These are phyloP conservation scores for Neotropicomus parvogracilis DNA, from an alignment of 1,284 basidiomycete species.

Conservation along the genomic window DNA sequence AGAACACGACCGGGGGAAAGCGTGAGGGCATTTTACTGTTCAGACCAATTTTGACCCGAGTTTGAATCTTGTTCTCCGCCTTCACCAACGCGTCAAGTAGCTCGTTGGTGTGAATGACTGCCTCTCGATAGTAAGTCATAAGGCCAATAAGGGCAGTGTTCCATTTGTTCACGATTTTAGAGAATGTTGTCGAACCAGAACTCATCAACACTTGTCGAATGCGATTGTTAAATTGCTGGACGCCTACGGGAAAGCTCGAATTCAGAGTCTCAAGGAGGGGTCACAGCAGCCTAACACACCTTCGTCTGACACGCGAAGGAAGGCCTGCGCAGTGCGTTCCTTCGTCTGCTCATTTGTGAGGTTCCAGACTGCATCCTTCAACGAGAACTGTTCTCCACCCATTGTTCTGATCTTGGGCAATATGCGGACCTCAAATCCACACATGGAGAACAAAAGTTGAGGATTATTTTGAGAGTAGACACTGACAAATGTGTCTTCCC, in stretches of 20 bases:
- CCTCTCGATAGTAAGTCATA: constrained; percentile 99
- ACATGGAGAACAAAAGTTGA: constrained; percentile 97
- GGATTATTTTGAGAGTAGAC: constrained; percentile 99
- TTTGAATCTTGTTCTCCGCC: constrained; percentile 98
- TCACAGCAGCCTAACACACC: constrained; percentile 39
- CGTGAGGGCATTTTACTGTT: constrained; percentile 99
- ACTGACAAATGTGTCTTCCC: constrained; percentile 95
- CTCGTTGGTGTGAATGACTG: constrained; percentile 97
- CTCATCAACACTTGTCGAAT: constrained; percentile 98
- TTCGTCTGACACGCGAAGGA: constrained; percentile 95
- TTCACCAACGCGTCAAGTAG: constrained; percentile 92
- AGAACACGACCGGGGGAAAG: constrained; percentile 97
- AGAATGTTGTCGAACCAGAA: constrained; percentile 97
- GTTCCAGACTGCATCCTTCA: constrained; percentile 98
- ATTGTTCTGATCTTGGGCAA: constrained; percentile 93
- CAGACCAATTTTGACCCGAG: constrained; percentile 97
- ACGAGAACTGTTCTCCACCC: constrained; percentile 92
- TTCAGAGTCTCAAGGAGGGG: constrained; percentile 16
- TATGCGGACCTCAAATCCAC: constrained; percentile 96
- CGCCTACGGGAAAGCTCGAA: constrained; percentile 46
- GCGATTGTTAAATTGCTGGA: constrained; percentile 94
- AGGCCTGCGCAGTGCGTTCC: constrained; percentile 96
- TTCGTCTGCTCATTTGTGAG: constrained; percentile 94
- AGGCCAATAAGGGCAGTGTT: constrained; percentile 93
- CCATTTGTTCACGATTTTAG: constrained; percentile 99